These are phyloP conservation scores for Taphrina sp. DNA, from an alignment of 1,139 yeast species.

Conservation along the genomic window DNA sequence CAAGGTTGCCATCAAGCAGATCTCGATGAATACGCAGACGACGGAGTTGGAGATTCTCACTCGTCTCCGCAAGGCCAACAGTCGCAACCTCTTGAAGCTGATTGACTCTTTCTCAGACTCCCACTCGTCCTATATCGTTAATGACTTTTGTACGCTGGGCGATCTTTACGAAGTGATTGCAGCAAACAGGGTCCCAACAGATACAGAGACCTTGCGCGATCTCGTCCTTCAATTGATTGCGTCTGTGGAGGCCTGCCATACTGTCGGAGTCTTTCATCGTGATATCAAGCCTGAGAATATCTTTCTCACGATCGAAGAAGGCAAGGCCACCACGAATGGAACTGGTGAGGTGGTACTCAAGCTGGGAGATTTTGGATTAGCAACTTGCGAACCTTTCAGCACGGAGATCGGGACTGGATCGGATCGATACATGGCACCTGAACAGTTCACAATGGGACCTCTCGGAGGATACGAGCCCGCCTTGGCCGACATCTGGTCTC, in stretches of 20 bases:
- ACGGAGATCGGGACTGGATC: slow-evolving; percentile 89
- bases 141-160: slow-evolving; percentile 89
- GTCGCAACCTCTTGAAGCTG: slow-evolving; percentile 58
- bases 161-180: slow-evolving; percentile 92
- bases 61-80: slow-evolving; percentile 47
- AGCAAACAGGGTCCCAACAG: slow-evolving; percentile 67
- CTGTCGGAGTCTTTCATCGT: slow-evolving; percentile 84
- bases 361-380: slow-evolving; percentile 94
- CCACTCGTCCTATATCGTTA: slow-evolving; percentile 55
- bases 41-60: slow-evolving; percentile 32
- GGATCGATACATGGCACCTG: slow-evolving; percentile 98
- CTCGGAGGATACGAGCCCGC: slow-evolving; percentile 74
- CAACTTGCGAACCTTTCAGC: slow-evolving; percentile 63
- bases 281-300: slow-evolving; percentile 89
- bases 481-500: slow-evolving; percentile 88
- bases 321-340: slow-evolving; percentile 67
- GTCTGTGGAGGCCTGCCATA: slow-evolving; percentile 85
- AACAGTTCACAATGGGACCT: slow-evolving; percentile 53
- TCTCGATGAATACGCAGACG: slow-evolving; percentile 10
- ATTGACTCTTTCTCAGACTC: slow-evolving; percentile 72
- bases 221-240: slow-evolving; percentile 74
- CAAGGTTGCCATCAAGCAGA: slow-evolving; percentile 30
- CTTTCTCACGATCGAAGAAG: slow-evolving; percentile 59
- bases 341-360: slow-evolving; percentile 89
- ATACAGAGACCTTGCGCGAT: slow-evolving; percentile 65